phyloP scores from a whole-genome alignment of 345 rosid species.

The Pseudoturritis turrita region DNA sequence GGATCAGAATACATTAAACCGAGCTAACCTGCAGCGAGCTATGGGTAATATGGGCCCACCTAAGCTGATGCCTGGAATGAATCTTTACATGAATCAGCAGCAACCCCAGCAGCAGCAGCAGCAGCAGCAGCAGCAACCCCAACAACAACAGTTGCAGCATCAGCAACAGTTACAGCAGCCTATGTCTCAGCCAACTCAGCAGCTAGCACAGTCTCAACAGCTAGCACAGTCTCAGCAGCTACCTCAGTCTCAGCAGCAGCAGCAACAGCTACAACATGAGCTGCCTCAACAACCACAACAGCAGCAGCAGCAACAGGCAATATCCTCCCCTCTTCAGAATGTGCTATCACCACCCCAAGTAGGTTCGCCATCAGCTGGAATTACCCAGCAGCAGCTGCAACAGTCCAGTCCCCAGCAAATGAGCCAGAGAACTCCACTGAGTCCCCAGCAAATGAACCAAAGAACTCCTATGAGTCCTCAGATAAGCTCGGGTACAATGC shows the following conservation, averaged over 20 bases:
- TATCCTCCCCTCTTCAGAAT: slow-evolving; percentile 63
- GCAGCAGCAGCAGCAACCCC: slow-evolving; percentile 22
- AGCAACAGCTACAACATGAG: slow-evolving; percentile 24
- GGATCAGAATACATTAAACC: slow-evolving; percentile 50
- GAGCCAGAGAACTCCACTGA: slow-evolving; percentile 54
- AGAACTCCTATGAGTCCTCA: slow-evolving; percentile 92
- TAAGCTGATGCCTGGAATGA: slow-evolving; percentile 66
- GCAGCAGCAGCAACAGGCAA: slow-evolving; percentile 45
- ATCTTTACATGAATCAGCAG: slow-evolving; percentile 58
- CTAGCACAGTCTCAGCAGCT: slow-evolving; percentile 37
- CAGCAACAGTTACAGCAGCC: slow-evolving; percentile 43
- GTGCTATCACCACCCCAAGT: slow-evolving; percentile 77
- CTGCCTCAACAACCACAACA: slow-evolving; percentile 42
- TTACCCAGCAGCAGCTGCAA: slow-evolving; percentile 51
- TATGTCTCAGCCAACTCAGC: slow-evolving; percentile 32
- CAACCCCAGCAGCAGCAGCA: slow-evolving; percentile 53
- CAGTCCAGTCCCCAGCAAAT: slow-evolving; percentile 60
- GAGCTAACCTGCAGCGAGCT: slow-evolving; percentile 60
- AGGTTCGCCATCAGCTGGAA: slow-evolving; percentile 70
- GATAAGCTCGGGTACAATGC: slow-evolving; percentile 77
- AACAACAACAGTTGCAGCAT: slow-evolving; percentile 32
- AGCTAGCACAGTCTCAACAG: slow-evolving; percentile 36
- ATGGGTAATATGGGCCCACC: slow-evolving; percentile 90
- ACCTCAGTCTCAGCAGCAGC: slow-evolving; percentile 27
- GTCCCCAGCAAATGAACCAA: slow-evolving; percentile 88